Base-by-base conservation (phyloP, 2,329 filamentous ascomycete genomes). In the Fusarium sp. region DNA sequence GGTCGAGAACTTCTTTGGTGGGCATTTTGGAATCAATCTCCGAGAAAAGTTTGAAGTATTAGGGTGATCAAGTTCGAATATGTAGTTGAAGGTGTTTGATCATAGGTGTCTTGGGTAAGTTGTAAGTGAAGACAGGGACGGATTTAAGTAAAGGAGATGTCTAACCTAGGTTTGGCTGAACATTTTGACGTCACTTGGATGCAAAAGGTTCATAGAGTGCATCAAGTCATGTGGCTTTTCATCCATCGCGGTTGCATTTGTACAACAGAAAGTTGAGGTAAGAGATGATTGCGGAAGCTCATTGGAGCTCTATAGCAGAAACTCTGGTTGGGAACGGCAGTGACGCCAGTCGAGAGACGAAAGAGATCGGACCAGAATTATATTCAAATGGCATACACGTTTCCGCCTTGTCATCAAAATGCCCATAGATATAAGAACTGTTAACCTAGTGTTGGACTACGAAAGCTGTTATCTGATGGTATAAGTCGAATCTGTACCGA, bases 1-100 rank as follows among this genome's bases (percentile, higher is more conserved):
- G 62, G 13, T 34, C 27, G 25, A 76, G 41, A 3, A 74, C 67
- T 69, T 76, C 74, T 13, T 49, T 58, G 12, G 71, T 72, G 32
- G 72, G 65, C 74, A 76, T 76, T 6, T 5, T 40, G 8, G 8
- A 9, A 40, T 38, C 22, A 16, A 8, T 4, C 1, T 8, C 41
- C 5, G 4, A 64, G 24, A 2, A 8, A 9, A 16, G 2, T 0
- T n/a, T n/a, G 6, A 10, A n/a, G 6, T 41, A 2, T 30, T 4
- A 15, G 15, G 16, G 4, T 10, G 16, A 11, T 30, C 8, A 2
- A 1, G n/a, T 18, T 22, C 13, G 11, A 4, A 6, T 22, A 12
- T 18, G 22, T 25, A 6, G 9, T 20, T 54, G 32, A 25, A 43
- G 24, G 22, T 20, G 32, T 53, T 41, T 10, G 12, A 22, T 2